A percentile compares a stretch with the other conserved stretches of the same genome.
Evolutionary conservation across 2,329 filamentous ascomycete species (phyloP).

Genomic region (Hysterium pulicare): DNA sequence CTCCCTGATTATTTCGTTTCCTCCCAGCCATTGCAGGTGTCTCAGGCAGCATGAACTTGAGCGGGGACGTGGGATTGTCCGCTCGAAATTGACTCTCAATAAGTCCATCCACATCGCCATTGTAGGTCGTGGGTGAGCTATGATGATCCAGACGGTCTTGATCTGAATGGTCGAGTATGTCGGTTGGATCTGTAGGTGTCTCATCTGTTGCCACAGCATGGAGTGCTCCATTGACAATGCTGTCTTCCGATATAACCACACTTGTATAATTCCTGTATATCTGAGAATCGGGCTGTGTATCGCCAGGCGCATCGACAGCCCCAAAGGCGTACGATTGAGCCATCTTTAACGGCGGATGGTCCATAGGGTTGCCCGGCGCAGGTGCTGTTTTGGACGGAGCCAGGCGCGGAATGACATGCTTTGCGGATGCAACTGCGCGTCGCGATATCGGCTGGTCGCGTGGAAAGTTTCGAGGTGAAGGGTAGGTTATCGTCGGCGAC

Average conservation of each 20-base stretch:
- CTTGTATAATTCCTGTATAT: constrained; percentile 42
- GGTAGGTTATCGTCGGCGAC: constrained; percentile 12
- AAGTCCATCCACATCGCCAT: constrained; percentile 16
- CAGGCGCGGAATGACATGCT: constrained; percentile 29
- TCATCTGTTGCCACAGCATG: constrained; percentile 8
- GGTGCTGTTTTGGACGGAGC: constrained; percentile 30
- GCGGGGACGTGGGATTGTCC: constrained; percentile 25
- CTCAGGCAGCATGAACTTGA: constrained; percentile 34
- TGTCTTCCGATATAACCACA: not conserved
- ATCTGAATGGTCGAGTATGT: constrained; percentile 8
- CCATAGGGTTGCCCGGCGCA: constrained; percentile 18
- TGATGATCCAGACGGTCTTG: not conserved
- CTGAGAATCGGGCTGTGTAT: constrained; percentile 49
- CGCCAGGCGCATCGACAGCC: constrained; percentile 35
- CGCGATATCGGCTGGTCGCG: constrained; percentile 15
- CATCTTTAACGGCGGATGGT: constrained; percentile 22
- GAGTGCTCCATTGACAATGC: not conserved
- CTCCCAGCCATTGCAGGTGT: constrained; percentile 42
- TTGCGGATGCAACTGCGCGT: constrained; percentile 24
- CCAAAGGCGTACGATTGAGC: constrained; percentile 36
- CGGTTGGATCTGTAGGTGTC: constrained; percentile 14
- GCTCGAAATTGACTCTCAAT: constrained; percentile 13
- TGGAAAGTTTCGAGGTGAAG: constrained; percentile 8
- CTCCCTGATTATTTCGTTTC: constrained; percentile 39
- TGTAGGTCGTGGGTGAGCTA: constrained; percentile 26